Evolutionary conservation across 2,329 filamentous ascomycete species (phyloP), one percentile per base, ranked within the genome.

Genomic region (Penicillium sp.): DNA sequence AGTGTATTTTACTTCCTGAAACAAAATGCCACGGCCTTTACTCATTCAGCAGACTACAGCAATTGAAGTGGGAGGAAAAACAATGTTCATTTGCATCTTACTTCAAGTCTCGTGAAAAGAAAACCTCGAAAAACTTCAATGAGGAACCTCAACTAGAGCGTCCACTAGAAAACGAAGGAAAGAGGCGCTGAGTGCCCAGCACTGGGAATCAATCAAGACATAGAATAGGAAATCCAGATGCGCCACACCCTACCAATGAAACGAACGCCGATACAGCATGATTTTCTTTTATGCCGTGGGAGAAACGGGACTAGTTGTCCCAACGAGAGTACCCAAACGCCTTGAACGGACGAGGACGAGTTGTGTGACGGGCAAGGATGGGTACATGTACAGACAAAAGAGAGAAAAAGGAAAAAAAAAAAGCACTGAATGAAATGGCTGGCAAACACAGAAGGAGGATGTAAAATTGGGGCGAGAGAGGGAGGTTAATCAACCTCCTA

Each of bases 301-400:
- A 27, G 14, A 45, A 27, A 47, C 30, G 29, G 18, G 34, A 30
- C 27, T 19, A 16, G 26, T 27, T 23, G 51, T 40, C 27, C 19
- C 47, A 58, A 44, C 26, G 56, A 56, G 47, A 49, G 54, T 49
- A 58, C 50, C 58, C 49, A 57, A 59, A 59, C 61, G 56, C 57
- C 62, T 55, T 48, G 51, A 51, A 51, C n/a, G 34, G 44, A 59
- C 38, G 50, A 55, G 58, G 47, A 34, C 54, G 57, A 42, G 50
- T 53, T 57, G 55, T 46, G 11, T 7, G 18, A 53, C 29, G 32
- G 30, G 36, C 29, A 34, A 38, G 42, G 23, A 34, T 41, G 38
- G 34, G 34, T 60, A 60, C 53, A 61, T 55, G 45, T 58, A 59
- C 57, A 63, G 26, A 13, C n/a, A n/a, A n/a, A n/a, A n/a, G n/a